Conservation (phyloP, 1,139 yeast species). For the Scheffersomyces quercinus region DNA sequence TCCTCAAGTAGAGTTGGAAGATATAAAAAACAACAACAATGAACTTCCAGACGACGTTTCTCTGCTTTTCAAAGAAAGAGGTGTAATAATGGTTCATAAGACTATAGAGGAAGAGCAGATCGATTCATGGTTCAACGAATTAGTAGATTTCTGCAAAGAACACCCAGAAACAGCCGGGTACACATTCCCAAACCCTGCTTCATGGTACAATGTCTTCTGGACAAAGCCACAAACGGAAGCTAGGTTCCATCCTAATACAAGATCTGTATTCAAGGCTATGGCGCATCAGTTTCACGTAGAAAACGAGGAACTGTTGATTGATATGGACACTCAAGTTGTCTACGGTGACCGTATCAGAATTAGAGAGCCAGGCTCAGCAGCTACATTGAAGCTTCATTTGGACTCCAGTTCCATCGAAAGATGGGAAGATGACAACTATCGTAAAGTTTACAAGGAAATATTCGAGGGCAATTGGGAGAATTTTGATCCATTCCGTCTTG, state of each 20-base stretch:
- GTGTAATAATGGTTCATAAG: constrained; percentile 21
- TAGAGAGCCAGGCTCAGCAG: constrained; percentile 40
- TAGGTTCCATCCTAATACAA: constrained; percentile 40
- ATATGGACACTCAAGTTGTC: constrained; percentile 29
- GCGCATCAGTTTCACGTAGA: constrained; percentile 35
- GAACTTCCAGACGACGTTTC: constrained; percentile 12
- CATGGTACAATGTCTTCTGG: constrained; percentile 42
- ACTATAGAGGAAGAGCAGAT: constrained; percentile 17
- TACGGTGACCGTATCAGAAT: constrained; percentile 44
- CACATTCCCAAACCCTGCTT: constrained; percentile 28
- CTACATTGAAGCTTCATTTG: constrained; percentile 41
- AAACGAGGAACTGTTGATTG: constrained; percentile 23
- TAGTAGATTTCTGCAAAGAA: constrained; percentile 20
- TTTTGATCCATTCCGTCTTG: constrained; percentile 44
- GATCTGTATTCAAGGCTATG: constrained; percentile 29
- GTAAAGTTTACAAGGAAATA: constrained; percentile 38
- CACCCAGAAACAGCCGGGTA: constrained; percentile 34
- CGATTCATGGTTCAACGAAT: constrained; percentile 19
- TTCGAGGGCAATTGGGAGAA: constrained; percentile 49
- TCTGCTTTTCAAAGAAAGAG: constrained; percentile 14
- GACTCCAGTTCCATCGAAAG: constrained; percentile 51
- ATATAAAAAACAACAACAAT: constrained; percentile 12
- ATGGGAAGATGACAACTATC: constrained; percentile 44
- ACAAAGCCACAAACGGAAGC: constrained; percentile 42
- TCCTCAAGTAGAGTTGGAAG: constrained; percentile 18